phyloP scores from a whole-genome alignment of 805 yeast genomes.

The Zygosaccharomyces bailii region DNA sequence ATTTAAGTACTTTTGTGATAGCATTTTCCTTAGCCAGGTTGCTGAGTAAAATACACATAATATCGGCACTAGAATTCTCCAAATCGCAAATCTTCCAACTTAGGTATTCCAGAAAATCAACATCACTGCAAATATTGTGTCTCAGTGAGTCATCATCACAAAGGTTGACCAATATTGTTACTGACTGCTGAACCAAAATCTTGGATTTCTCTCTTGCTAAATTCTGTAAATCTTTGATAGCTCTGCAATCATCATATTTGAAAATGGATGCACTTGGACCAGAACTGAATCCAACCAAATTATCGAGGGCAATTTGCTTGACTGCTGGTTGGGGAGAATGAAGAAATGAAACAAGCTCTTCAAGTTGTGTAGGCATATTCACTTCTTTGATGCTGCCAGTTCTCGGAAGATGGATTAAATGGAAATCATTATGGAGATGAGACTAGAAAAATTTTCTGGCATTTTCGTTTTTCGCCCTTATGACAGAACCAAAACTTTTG shows the following conservation, averaged over 20 bases:
- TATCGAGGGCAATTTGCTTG: conserved; percentile 78
- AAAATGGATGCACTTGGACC: conserved; percentile 67
- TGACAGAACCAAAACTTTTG: too few relatives aligned
- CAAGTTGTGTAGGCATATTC: conserved; percentile 49
- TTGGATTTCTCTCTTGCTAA: conserved; percentile 53
- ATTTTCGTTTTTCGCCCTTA: background rate
- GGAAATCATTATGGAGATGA: conserved; percentile 11
- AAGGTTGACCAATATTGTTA: conserved; percentile 77
- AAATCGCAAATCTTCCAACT: conserved; percentile 50
- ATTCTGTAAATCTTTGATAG: conserved; percentile 67
- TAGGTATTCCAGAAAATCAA: conserved; percentile 48
- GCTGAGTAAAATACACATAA: conserved; percentile 77
- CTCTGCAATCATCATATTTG: conserved; percentile 62
- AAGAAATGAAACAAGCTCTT: conserved; percentile 69
- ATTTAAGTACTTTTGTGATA: conserved; percentile 50
- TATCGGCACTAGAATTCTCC: conserved; percentile 66
- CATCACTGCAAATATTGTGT: conserved; percentile 61
- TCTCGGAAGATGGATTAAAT: too few relatives aligned
- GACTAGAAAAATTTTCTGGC: background rate
- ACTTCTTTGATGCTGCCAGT: background rate
- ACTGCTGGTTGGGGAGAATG: conserved; percentile 80
- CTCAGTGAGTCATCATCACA: conserved; percentile 70
- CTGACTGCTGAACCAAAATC: conserved; percentile 58
- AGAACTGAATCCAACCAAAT: conserved; percentile 75
- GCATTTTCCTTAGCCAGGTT: conserved; percentile 78